Evolutionary conservation across 1,284 basidiomycete species (phyloP).

Genomic region (Boletellus sp.): DNA sequence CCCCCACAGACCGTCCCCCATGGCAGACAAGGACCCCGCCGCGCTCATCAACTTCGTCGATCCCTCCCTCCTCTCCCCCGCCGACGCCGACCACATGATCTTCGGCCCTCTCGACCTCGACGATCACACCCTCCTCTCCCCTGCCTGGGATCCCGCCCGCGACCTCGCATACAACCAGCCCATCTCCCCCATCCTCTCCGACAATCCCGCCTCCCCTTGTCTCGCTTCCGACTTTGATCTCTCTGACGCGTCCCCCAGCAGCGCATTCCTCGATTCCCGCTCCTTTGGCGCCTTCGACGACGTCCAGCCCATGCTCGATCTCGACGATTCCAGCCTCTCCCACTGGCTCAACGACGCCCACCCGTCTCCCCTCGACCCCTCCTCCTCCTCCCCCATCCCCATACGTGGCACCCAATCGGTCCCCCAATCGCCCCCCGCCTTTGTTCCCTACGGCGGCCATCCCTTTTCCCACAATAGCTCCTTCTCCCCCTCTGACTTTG

Average conservation of each 20-base stretch:
- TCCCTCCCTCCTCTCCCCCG: conserved; percentile 34
- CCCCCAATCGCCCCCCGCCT: conserved; percentile 40
- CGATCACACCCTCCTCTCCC: conserved; percentile 38
- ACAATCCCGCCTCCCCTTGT: conserved; percentile 28
- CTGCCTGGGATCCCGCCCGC: conserved; percentile 45
- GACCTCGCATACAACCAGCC: conserved; percentile 38
- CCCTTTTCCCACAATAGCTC: conserved; percentile 46
- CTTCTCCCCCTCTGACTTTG: conserved; percentile 57
- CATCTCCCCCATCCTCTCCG: conserved; percentile 33
- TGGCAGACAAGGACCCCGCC: conserved; percentile 34
- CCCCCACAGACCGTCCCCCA: conserved; percentile 28
- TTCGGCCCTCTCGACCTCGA: conserved; percentile 65
- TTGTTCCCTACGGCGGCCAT: conserved; percentile 41
- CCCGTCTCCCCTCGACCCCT: conserved; percentile 36
- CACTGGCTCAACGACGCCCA: conserved; percentile 61
- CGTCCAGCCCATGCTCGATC: conserved; percentile 31
- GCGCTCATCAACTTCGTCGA: conserved; percentile 45
- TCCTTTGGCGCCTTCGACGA: conserved; percentile 31
- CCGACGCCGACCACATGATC: conserved; percentile 52
- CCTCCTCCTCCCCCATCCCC: conserved; percentile 59
- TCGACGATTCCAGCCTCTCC: conserved; percentile 46
- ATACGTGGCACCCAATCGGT: conserved; percentile 46
- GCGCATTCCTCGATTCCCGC: conserved; percentile 29
- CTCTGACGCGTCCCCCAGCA: conserved; percentile 33
- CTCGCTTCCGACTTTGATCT: conserved; percentile 34